Evolutionary conservation across 805 yeast genomes (phyloP).

Genomic region (Metschnikowia proteae): DNA sequence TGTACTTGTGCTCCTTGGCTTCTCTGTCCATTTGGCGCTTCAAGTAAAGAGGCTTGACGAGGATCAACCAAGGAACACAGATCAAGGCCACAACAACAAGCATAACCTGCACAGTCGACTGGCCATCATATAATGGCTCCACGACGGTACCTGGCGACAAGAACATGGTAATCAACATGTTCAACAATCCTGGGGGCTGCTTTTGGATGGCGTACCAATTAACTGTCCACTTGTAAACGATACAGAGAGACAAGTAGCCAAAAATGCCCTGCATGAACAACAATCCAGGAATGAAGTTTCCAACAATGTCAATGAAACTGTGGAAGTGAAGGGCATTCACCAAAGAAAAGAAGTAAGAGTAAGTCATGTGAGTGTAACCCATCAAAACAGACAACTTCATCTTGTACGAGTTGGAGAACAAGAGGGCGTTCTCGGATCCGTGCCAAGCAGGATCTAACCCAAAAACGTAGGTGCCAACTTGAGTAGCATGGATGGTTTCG

Average conservation of each 20-base stretch:
- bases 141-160: slow-evolving; percentile 86
- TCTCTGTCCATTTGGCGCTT: slow-evolving; percentile 52
- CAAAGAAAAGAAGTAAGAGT: slow-evolving; percentile 79
- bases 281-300: slow-evolving; percentile 92
- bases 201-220: slow-evolving; percentile 78
- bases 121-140: slow-evolving; percentile 78
- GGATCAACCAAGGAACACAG: slow-evolving; percentile 89
- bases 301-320: slow-evolving; percentile 75
- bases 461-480: slow-evolving; percentile 67
- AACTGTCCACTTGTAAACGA: slow-evolving; percentile 89
- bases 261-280: slow-evolving; percentile 95
- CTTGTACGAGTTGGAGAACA: slow-evolving; percentile 93
- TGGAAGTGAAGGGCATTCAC: slow-evolving; percentile 71
- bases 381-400: slow-evolving; percentile 93
- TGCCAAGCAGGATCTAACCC: slow-evolving; percentile 98
- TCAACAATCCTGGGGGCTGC: slow-evolving; percentile 89
- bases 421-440: slow-evolving; percentile 86
- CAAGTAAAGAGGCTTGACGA: slow-evolving; percentile 76
- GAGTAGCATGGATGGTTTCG: slow-evolving; percentile 62
- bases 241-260: slow-evolving; percentile 83
- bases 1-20: slow-evolving; percentile 51
- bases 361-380: slow-evolving; percentile 95
- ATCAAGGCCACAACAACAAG: slow-evolving; percentile 72
- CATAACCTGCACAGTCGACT: slow-evolving; percentile 67
- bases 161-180: slow-evolving; percentile 95